These are phyloP conservation scores for Penicillium ochrochloron DNA, from an alignment of 495 filamentous ascomycete species.

Conservation along the genomic window DNA sequence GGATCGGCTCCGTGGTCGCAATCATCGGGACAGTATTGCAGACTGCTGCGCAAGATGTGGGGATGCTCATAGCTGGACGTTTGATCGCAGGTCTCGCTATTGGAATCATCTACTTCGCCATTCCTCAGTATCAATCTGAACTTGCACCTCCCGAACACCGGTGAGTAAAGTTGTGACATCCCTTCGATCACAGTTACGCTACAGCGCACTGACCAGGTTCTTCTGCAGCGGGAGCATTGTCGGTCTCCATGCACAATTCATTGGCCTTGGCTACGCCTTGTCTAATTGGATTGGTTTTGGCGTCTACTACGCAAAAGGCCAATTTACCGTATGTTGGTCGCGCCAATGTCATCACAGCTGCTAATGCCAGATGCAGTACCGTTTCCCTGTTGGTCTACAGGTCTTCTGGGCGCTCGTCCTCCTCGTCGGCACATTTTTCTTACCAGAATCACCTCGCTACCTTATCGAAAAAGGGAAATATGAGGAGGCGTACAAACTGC, in stretches of 20 bases:
- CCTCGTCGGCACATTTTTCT: not conserved
- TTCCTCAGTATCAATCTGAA: not conserved
- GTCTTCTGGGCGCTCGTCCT: not conserved
- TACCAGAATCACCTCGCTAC: not conserved
- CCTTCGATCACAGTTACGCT: not conserved
- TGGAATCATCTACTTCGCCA: constrained; percentile 1
- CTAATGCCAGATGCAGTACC: not conserved
- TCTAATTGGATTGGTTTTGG: not conserved
- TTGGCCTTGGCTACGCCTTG: not conserved
- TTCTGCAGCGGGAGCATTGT: not conserved
- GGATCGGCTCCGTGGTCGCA: not conserved
- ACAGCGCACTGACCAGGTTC: not conserved
- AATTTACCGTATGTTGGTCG: not conserved
- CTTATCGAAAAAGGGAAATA: not conserved
- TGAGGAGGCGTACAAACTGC: not conserved
- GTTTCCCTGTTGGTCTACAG: not conserved
- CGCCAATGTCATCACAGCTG: not conserved
- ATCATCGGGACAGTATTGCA: constrained; percentile 1
- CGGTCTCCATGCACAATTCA: not conserved
- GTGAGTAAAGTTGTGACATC: not conserved
- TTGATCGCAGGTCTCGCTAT: constrained; percentile 1
- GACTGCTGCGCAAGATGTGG: constrained; percentile 2
- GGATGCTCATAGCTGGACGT: not conserved
- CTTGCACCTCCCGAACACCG: not conserved
- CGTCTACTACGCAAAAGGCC: not conserved